Percentiles rank a stretch among this genome's conserved stretches.
phyloP scores from a whole-genome alignment of 106 monocot genomes.

The Triglochin maritima region DNA sequence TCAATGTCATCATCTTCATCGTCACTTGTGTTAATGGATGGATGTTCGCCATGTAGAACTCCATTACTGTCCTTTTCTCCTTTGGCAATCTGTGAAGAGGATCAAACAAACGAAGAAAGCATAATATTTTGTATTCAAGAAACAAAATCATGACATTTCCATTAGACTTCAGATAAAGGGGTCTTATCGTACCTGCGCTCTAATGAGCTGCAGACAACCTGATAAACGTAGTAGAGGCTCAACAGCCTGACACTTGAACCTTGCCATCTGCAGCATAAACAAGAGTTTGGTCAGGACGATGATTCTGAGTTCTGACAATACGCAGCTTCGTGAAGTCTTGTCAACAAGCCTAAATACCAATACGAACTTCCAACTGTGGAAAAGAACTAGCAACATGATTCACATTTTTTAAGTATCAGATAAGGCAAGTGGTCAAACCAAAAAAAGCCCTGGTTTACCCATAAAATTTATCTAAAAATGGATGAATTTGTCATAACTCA shows the following conservation, averaged over 20 bases:
- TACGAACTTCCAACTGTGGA: too few species aligned
- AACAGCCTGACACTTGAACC: background rate
- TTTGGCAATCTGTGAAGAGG: background rate
- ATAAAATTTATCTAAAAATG: background rate
- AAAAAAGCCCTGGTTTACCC: too few species aligned
- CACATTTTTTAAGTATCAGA: too few species aligned
- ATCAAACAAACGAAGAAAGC: background rate
- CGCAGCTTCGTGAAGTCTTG: too few species aligned
- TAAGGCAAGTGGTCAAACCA: too few species aligned
- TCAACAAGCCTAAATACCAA: too few species aligned
- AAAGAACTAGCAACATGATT: too few species aligned
- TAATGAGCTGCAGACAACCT: constrained; percentile 3
- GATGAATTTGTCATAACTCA: background rate
- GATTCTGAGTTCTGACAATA: too few species aligned
- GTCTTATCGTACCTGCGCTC: background rate
- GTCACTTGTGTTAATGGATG: background rate
- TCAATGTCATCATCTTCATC: background rate
- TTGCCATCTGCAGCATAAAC: constrained; percentile 1
- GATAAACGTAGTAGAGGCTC: constrained; percentile 1
- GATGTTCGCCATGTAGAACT: background rate
- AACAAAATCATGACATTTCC: background rate
- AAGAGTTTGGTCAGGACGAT: too few species aligned
- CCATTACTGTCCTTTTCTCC: background rate
- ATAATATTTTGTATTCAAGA: background rate
- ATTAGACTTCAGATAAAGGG: background rate